Conservation (phyloP, 2,329 filamentous ascomycete species). For the Colletotrichum destructivum region DNA sequence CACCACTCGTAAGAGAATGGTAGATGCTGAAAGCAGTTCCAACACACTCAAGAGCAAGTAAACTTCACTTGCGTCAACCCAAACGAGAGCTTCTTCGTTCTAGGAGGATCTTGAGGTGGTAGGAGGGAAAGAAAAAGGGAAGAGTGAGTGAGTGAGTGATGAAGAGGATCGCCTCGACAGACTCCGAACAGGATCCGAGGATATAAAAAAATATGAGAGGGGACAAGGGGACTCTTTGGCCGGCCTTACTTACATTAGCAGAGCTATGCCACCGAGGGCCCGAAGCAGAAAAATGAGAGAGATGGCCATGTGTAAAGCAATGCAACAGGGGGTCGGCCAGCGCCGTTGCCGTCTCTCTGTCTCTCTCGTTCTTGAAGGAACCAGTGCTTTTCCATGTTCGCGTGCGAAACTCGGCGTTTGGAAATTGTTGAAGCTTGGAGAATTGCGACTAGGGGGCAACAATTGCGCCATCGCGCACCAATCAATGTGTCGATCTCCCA, state of each 20-base stretch:
- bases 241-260: slow-evolving; percentile 22
- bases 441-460: slow-evolving; percentile 39
- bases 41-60: slow-evolving; percentile 33
- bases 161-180: background rate
- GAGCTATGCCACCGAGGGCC: slow-evolving; percentile 17
- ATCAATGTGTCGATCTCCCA: background rate
- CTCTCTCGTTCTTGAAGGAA: background rate
- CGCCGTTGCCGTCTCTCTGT: slow-evolving; percentile 6
- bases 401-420: slow-evolving; percentile 43
- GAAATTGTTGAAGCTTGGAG: slow-evolving; percentile 41
- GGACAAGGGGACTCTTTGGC: slow-evolving; percentile 21
- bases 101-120: slow-evolving; percentile 27
- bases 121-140: background rate
- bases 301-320: slow-evolving; percentile 17
- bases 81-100: slow-evolving; percentile 37
- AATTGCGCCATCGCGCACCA: slow-evolving; percentile 43
- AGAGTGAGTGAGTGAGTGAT: background rate
- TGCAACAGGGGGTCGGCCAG: slow-evolving; percentile 9
- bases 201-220: slow-evolving; percentile 33
- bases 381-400: slow-evolving; percentile 8
- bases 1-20: slow-evolving; percentile 35
- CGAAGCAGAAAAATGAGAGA: background rate
- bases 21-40: slow-evolving; percentile 21
- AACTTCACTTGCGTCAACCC: slow-evolving; percentile 36
- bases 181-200: slow-evolving; percentile 39